Evolutionary conservation across 1,139 yeast species (phyloP).

Genomic region (Candida labiduridarum): DNA sequence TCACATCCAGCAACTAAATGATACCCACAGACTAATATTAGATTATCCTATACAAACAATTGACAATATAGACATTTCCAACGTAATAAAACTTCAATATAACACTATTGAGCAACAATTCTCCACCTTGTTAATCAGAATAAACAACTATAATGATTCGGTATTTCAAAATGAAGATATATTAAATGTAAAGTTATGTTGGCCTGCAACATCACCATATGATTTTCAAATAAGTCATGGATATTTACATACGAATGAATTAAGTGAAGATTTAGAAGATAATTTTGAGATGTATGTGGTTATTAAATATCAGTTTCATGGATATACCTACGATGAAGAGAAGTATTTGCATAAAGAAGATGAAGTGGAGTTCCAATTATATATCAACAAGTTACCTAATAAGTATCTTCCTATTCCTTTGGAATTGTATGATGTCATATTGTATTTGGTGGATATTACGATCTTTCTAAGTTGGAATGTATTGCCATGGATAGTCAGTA

Average conservation of each 20-base stretch:
- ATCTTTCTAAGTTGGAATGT: constrained; percentile 25
- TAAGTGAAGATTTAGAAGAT: constrained; percentile 7
- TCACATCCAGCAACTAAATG: constrained; percentile 21
- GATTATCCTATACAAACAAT: constrained; percentile 35
- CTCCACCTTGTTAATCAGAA: constrained; percentile 28
- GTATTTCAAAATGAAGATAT: constrained; percentile 34
- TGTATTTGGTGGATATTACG: constrained; percentile 32
- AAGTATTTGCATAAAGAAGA: constrained; percentile 15
- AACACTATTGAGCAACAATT: constrained; percentile 19
- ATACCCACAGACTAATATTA: constrained; percentile 26
- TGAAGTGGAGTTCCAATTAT: constrained; percentile 28
- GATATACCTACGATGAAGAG: constrained; percentile 23
- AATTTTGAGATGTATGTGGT: constrained; percentile 34
- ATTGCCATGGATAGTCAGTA: constrained; percentile 7
- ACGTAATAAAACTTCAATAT: constrained; percentile 15
- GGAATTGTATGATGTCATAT: constrained; percentile 37
- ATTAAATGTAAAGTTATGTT: constrained; percentile 41
- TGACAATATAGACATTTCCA: constrained; percentile 6
- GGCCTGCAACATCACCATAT: constrained; percentile 48
- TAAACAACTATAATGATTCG: constrained; percentile 37
- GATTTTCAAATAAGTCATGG: constrained; percentile 28
- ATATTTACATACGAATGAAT: constrained; percentile 21
- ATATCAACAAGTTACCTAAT: constrained; percentile 35
- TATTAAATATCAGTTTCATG: constrained; percentile 29
- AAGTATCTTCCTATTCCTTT: constrained; percentile 41